Base-by-base conservation (phyloP, 1,284 basidiomycete species). In the Naganishia liquefaciens region DNA sequence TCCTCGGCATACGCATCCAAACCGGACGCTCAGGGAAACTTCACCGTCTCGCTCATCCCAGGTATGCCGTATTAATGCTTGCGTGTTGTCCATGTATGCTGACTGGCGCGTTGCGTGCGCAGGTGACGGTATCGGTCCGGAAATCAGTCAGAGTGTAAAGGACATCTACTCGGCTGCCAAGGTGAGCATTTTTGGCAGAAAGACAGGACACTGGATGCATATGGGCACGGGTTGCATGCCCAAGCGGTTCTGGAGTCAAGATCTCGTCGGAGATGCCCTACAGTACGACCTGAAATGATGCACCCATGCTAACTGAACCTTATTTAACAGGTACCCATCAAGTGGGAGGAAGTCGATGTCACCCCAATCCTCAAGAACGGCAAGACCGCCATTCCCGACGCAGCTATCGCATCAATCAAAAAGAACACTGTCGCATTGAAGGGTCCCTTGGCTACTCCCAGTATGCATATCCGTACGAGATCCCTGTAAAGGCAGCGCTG, bases 261-360 rank as follows among this genome's bases (percentile, higher is more conserved):
- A 37, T 13, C 10, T 9, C 33, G 33, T 7, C 33, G 33, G 33
- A 37, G 33, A 37, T 37, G 33, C 33, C 33, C 33, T 37, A 9
- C 33, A 13, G 13, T 37, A 37, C 13, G 33, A 37, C 6, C 33
- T 13, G 13, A 37, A 37, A 37, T 3, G 33, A 5, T 13, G 33
- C 33, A 37, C 33, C 13, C 33, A 9, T 37, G 33, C 33, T 37
- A 13, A 37, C 33, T 37, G 33, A 37, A 37, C 44, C 11, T 30
- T 3, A 15, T n/a, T 68, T 93, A 90, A 11, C 37, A 60, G 55
- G 93, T 93, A 30, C 94, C 94, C 60, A 94, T 97, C 74, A 85
- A 91, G 81, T 99, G 96, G 96, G 96, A 99, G 80, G 95, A 99
- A 82, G 94, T 97, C 76, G 91, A 89, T 75, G 96, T 99, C 63